Base-by-base conservation (phyloP, 139 green algal genomes). In the Coelastrella sp. region DNA sequence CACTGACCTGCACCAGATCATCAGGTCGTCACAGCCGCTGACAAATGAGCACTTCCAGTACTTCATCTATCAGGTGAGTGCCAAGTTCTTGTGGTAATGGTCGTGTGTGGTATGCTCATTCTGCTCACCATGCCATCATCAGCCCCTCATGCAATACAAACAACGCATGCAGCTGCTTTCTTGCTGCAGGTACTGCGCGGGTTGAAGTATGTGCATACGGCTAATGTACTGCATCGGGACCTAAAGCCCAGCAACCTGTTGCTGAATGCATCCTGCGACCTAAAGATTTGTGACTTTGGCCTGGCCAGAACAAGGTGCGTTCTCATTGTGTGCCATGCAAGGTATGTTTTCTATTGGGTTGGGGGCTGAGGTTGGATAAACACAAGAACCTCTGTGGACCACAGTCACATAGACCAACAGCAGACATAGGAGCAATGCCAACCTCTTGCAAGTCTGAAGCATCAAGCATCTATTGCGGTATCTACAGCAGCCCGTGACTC, bases 1-100 rank as follows among this genome's bases (percentile, higher is more conserved):
- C 95, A 99, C 98, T 24, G 98, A 99, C 93, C 94, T 99, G 89
- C 98, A 99, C 95, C 98, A 99, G 93, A 99, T 99, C 94, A 99
- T 99, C 90, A 93, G 97, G 63, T 99, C 97, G 57, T 94, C 93
- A 4, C 98, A 99, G 94, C 87, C 95, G 6, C 95, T 99, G 8
- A 96, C 96, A 8, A 97, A 99, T 91, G 98, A 99, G 87, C 98
- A 99, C 95, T 98, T 97, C 72, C 97, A 99, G 92, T 99, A 99
- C 93, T 99, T 99, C 90, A 91, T 99, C 14, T 99, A 99, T 91
- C 98, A 99, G 96, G 95, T 98, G 72, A 6, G 35, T 27, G 35
- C 8, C 66, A 9, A 35, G 24, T 27, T 15, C 65, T 49, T 87
- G 79, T 35, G 17, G 75, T 35, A 63, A 27, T 27, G 60, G 35